Evolutionary conservation across 202 grass and related monocot species (phyloP).

Genomic region (Miscanthus sacchariflorus): DNA sequence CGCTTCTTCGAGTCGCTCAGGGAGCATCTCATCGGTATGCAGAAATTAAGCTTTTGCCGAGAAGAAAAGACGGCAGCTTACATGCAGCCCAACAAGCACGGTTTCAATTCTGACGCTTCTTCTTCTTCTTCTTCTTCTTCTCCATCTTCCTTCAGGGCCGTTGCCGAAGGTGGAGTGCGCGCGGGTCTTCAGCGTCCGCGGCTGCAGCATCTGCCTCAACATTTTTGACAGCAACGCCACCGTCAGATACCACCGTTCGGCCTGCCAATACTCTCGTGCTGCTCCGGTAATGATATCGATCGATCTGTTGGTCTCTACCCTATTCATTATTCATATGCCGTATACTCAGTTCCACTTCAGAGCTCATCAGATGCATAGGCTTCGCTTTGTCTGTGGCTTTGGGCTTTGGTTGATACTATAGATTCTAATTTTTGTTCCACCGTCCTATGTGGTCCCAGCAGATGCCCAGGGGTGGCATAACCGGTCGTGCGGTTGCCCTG

Average conservation of each 20-base stretch:
- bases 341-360: not conserved
- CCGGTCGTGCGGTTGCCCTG: slow-evolving; percentile 62
- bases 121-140: not conserved
- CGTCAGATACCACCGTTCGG: slow-evolving; percentile 65
- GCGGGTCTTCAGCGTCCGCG: slow-evolving; percentile 61
- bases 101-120: not conserved
- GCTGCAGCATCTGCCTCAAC: slow-evolving; percentile 83
- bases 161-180: slow-evolving; percentile 87
- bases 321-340: not conserved
- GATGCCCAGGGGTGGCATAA: slow-evolving; percentile 62
- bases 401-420: not conserved
- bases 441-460: not conserved
- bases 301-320: not conserved
- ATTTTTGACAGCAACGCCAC: slow-evolving; percentile 65
- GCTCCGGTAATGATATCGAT: slow-evolving; percentile 42
- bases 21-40: slow-evolving; percentile 87
- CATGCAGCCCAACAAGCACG: not conserved
- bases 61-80: not conserved
- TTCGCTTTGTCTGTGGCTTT: not conserved
- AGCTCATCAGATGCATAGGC: not conserved
- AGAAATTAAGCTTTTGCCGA: not conserved
- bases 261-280: slow-evolving; percentile 76
- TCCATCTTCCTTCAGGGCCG: slow-evolving; percentile 51
- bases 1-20: slow-evolving; percentile 90
- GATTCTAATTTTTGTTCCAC: not conserved